These are phyloP conservation scores for Hippophae gyantsensis DNA, from an alignment of 306 rosid genomes.

Conservation along the genomic window DNA sequence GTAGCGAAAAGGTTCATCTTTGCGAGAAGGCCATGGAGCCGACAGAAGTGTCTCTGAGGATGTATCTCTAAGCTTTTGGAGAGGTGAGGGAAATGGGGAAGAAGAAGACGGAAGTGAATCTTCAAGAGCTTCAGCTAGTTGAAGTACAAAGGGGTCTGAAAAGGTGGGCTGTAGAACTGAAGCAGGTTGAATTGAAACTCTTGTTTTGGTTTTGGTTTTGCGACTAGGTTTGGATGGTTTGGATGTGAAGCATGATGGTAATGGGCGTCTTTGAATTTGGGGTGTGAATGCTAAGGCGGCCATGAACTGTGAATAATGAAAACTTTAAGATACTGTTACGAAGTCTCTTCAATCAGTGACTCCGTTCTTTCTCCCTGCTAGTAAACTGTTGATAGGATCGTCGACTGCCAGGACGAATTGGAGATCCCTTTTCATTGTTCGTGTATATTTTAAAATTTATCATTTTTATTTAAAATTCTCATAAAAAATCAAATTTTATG, in stretches of 20 bases:
- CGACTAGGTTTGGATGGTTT: slow-evolving; percentile 17
- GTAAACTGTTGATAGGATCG: no score
- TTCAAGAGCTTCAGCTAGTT: slow-evolving; percentile 85
- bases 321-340: no score
- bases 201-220: slow-evolving; percentile 25
- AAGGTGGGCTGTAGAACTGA: slow-evolving; percentile 25
- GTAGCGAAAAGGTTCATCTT: slow-evolving; percentile 85
- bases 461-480: no score
- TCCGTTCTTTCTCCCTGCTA: no score
- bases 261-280: slow-evolving; percentile 21
- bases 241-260: slow-evolving; percentile 15
- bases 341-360: no score
- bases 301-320: slow-evolving; percentile 20
- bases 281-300: slow-evolving; percentile 41
- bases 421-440: no score
- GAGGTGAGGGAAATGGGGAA: slow-evolving; percentile 27
- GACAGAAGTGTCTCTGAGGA: slow-evolving; percentile 64
- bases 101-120: slow-evolving; percentile 48
- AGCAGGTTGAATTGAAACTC: slow-evolving; percentile 28
- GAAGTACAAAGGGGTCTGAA: slow-evolving; percentile 75
- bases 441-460: no score
- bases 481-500: no score
- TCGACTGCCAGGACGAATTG: no score
- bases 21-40: slow-evolving; percentile 83
- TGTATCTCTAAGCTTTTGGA: slow-evolving; percentile 54